These are phyloP conservation scores for Podila minutissima DNA, from an alignment of 192 early-diverging fungal genomes.

Conservation along the genomic window DNA sequence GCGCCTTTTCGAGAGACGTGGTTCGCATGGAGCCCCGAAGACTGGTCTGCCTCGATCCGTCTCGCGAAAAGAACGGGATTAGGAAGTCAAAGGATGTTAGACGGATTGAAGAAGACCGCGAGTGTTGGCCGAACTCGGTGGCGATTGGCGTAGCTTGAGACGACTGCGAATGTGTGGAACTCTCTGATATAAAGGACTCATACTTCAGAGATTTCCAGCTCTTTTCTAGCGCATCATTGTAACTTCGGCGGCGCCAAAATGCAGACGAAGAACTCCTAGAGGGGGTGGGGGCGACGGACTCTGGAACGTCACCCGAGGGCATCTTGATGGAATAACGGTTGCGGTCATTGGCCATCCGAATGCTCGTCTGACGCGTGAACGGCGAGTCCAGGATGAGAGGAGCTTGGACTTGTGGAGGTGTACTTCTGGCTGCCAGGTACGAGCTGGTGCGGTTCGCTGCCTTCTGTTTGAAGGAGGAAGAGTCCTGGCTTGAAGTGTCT, in stretches of 20 bases:
- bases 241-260: constrained; percentile 41
- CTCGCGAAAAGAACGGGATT: constrained; percentile 19
- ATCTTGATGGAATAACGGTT: constrained; percentile 43
- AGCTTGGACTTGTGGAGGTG: constrained; percentile 1
- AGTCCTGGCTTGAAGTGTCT: constrained; percentile 6
- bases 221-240: constrained; percentile 25
- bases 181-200: constrained; percentile 7
- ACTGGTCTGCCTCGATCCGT: background rate
- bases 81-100: constrained; percentile 28
- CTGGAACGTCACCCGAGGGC: constrained; percentile 22
- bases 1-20: background rate
- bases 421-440: constrained; percentile 25
- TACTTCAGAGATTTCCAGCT: constrained; percentile 21
- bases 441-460: background rate
- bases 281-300: background rate
- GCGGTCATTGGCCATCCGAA: constrained; percentile 36
- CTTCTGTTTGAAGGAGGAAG: background rate
- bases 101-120: constrained; percentile 8
- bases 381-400: constrained; percentile 36
- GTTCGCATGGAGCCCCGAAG: background rate
- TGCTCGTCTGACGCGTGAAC: constrained; percentile 37
- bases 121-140: constrained; percentile 4
- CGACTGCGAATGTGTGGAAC: background rate
- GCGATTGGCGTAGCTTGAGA: constrained; percentile 12
- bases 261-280: background rate